Evolutionary conservation across 306 rosid genomes (phyloP).

Genomic region (Rosa persica): DNA sequence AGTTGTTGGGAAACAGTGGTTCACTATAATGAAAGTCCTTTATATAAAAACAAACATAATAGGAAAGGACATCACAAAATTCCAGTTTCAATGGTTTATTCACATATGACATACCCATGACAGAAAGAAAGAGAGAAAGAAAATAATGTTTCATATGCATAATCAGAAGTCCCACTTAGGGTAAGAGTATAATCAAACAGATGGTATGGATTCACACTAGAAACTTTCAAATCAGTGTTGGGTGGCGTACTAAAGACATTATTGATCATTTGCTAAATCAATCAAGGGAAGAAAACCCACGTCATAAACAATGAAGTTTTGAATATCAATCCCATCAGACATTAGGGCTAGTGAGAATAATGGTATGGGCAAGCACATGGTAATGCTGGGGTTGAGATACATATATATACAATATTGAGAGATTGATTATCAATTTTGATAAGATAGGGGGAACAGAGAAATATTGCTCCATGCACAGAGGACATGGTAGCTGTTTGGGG

Average conservation of each 20-base stretch:
- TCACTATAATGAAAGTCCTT: not conserved
- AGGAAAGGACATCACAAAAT: not conserved
- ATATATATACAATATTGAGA: slow-evolving; percentile 10
- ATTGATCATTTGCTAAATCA: not conserved
- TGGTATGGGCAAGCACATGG: slow-evolving; percentile 70
- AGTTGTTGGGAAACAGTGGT: slow-evolving; percentile 4
- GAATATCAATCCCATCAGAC: slow-evolving; percentile 5
- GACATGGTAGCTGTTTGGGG: slow-evolving; percentile 43
- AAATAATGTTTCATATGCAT: not conserved
- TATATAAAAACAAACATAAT: not conserved
- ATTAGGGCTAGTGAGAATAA: slow-evolving; percentile 23
- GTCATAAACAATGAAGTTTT: not conserved
- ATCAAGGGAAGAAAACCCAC: slow-evolving; percentile 5
- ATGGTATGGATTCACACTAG: not conserved
- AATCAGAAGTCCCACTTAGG: not conserved
- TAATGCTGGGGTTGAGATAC: slow-evolving; percentile 35
- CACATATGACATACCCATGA: not conserved
- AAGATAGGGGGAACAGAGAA: slow-evolving; percentile 32
- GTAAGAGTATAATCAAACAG: not conserved
- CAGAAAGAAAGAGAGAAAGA: not conserved
- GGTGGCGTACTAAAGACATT: slow-evolving; percentile 15
- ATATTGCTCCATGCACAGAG: slow-evolving; percentile 40
- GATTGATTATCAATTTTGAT: slow-evolving; percentile 27
- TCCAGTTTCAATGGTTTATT: not conserved
- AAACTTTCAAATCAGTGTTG: slow-evolving; percentile 11